Base-by-base conservation (phyloP, 2,329 filamentous ascomycete species). In the Samsoniella hepiali region DNA sequence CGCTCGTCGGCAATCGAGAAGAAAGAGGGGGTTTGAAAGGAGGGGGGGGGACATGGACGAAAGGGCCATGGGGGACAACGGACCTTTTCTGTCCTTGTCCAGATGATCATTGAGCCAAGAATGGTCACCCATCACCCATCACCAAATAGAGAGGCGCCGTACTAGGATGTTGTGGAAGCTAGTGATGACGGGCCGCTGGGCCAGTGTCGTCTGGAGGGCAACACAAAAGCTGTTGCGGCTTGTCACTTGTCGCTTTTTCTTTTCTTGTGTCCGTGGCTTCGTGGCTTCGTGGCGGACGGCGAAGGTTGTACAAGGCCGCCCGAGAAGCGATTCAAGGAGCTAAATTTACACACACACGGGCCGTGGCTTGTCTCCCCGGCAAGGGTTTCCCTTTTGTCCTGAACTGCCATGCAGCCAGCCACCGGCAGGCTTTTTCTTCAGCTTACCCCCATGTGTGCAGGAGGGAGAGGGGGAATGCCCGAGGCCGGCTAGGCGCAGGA, bases 31-130 rank as follows among this genome's bases (percentile, higher is more conserved):
- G 22, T 22, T 22, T 5, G 15, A 42, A 31, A 5, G 29, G 40
- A 8, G 49, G n/a, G 53, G 31, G 40, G 36, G 4, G 42, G 45
- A 8, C 51, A 29, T 55, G 13, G n/a, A 54, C 44, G 47, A 42
- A 38, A 22, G 49, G 5, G 11, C 5, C 29, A 57, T 57, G 27
- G 10, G 29, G 11, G n/a, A 27, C 11, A 49, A 36, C 56, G n/a
- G 32, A 45, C 54, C 13, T 45, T 31, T 22, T 22, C 49, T 34
- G 13, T 17, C 13, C 22, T 22, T 58, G 44, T 29, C 56, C 56
- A 58, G 44, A 31, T 49, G 56, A 58, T 44, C 56, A 7, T 9
- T 9, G 8, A 58, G 57, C 44, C 57, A 50, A 31, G 44, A 31
- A 17, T 2, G 36, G 22, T 8, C 36, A 32, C 29, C 5, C 8